Percentiles rank a stretch among this genome's conserved stretches.
These are phyloP conservation scores for Gonapodya prolifera DNA, from an alignment of 192 early-diverging fungal species.

Conservation along the genomic window DNA sequence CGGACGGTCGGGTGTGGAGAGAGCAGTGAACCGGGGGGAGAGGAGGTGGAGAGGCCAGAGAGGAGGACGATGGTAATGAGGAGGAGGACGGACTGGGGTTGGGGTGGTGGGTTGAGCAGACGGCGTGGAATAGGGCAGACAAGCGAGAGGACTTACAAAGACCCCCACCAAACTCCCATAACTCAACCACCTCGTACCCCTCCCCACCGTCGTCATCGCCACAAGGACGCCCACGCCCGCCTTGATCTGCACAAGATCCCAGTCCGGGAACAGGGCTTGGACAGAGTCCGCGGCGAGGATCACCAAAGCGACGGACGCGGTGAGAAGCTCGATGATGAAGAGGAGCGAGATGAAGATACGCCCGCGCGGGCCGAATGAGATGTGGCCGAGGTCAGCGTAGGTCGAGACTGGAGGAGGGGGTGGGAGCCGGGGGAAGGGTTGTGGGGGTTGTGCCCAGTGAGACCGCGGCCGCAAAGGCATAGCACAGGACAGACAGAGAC, in stretches of 20 bases:
- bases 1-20: neutral
- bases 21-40: neutral
- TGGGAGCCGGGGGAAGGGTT: too few relatives aligned
- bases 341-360: neutral
- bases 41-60: neutral
- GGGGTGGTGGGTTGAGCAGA: too few relatives aligned
- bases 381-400: neutral
- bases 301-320: neutral
- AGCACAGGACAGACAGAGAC: neutral
- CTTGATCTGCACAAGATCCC: neutral
- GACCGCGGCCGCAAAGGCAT: neutral
- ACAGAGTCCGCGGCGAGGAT: neutral
- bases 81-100: neutral
- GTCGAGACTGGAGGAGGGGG: too few relatives aligned
- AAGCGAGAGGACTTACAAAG: neutral
- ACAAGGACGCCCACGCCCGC: neutral
- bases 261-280: neutral
- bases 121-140: too few relatives aligned
- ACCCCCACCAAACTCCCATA: neutral
- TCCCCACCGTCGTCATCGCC: neutral
- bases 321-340: neutral
- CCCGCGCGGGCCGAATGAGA: neutral
- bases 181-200: neutral
- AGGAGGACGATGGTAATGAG: neutral
- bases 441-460: neutral